A percentile compares a stretch with the other conserved stretches of the same genome.
Conservation (phyloP, 1,284 basidiomycete genomes). For the Naganishia sp. region DNA sequence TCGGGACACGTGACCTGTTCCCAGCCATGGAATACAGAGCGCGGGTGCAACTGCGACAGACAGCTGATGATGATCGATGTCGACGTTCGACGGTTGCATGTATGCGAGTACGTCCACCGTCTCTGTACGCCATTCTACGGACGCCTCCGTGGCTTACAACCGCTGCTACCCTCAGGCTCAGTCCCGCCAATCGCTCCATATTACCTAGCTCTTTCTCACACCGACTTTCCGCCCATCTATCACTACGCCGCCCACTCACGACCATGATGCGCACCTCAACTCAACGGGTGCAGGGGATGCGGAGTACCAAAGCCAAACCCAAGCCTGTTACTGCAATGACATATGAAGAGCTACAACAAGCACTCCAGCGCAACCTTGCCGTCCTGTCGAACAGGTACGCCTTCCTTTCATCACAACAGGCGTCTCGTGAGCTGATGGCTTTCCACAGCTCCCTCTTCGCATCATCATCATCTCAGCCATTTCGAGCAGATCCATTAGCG, state of each 20-base stretch:
- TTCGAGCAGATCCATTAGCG: conserved; percentile 11
- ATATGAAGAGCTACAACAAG: conserved; percentile 20
- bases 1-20: background rate
- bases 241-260: background rate
- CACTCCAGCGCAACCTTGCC: conserved; percentile 15
- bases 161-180: background rate
- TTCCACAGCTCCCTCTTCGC: conserved; percentile 22
- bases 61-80: too few species aligned
- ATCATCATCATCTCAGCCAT: conserved; percentile 14
- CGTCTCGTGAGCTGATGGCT: background rate
- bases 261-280: conserved; percentile 29
- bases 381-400: conserved; percentile 19
- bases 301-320: conserved; percentile 23
- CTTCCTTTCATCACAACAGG: background rate
- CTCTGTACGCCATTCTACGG: too few species aligned
- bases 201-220: background rate
- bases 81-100: too few species aligned
- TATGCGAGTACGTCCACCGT: too few species aligned
- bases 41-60: background rate
- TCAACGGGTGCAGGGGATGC: conserved; percentile 22
- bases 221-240: background rate
- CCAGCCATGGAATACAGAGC: background rate
- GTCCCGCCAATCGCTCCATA: background rate
- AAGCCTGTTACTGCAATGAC: conserved; percentile 19
- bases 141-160: too few species aligned